Conservation (phyloP, 2,329 filamentous ascomycete genomes). For the Microascus cirrosus region DNA sequence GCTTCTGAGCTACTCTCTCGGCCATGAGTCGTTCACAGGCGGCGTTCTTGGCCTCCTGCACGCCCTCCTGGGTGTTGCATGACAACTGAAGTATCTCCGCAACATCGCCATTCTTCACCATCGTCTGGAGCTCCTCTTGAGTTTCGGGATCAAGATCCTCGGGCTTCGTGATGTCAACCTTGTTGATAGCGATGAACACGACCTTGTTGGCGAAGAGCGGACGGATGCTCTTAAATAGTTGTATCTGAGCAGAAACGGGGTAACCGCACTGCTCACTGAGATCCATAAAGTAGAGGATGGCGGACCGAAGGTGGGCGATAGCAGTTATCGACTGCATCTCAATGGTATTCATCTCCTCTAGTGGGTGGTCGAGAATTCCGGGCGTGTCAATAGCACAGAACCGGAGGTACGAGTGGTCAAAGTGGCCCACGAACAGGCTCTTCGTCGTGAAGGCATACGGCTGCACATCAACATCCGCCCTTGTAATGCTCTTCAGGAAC, state of each 20-base stretch:
- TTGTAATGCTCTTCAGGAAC: constrained; percentile 83
- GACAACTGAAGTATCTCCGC: constrained; percentile 79
- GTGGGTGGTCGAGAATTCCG: constrained; percentile 93
- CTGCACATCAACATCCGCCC: constrained; percentile 93
- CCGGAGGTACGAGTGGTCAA: constrained; percentile 45
- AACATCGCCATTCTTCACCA: constrained; percentile 80
- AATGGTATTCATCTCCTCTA: constrained; percentile 99
- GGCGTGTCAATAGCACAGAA: constrained; percentile 86
- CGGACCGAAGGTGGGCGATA: constrained; percentile 89
- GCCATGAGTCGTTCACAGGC: constrained; percentile 89
- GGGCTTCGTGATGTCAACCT: constrained; percentile 84
- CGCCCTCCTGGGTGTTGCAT: constrained; percentile 88
- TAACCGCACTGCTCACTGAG: constrained; percentile 95
- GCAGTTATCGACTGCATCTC: constrained; percentile 92
- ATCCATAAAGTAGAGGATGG: constrained; percentile 98
- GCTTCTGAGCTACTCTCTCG: constrained; percentile 87
- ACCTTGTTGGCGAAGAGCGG: constrained; percentile 96
- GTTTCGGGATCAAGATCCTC: constrained; percentile 76
- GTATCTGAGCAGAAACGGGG: constrained; percentile 69
- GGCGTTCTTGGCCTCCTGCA: constrained; percentile 89
- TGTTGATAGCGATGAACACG: constrained; percentile 95
- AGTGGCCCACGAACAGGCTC: constrained; percentile 83
- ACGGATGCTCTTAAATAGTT: constrained; percentile 92
- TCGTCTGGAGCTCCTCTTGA: constrained; percentile 64
- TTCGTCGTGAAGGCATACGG: constrained; percentile 88